These are phyloP conservation scores for Cornus kousa DNA, from an alignment of 148 eudicot genomes.

Conservation along the genomic window DNA sequence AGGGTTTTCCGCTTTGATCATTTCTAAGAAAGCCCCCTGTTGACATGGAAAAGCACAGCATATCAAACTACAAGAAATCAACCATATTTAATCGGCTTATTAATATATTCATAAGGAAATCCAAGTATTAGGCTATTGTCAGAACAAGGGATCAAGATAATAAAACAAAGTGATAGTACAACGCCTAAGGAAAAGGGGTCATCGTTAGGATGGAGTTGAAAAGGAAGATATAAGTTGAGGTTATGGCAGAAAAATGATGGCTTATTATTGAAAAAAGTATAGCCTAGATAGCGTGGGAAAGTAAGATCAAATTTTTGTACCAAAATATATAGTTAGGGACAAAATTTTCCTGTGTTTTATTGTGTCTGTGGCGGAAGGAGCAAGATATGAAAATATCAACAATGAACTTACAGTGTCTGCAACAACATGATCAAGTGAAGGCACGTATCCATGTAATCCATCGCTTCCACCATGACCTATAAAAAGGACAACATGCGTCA, in stretches of 20 bases:
- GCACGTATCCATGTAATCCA: conserved; percentile 94
- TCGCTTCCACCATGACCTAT: conserved; percentile 98
- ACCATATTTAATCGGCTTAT: neutral
- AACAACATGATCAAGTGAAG: conserved; percentile 89
- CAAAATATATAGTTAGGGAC: neutral
- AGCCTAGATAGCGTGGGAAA: neutral
- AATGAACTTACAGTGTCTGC: conserved; percentile 70
- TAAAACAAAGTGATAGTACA: neutral
- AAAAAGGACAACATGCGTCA: neutral
- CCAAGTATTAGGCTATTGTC: conserved; percentile 3
- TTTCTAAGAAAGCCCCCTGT: conserved; percentile 75
- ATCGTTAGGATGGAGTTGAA: neutral
- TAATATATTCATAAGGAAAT: conserved; percentile 4
- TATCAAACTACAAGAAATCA: conserved; percentile 7
- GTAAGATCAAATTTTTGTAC: neutral
- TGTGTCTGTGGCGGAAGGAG: neutral
- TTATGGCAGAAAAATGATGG: neutral
- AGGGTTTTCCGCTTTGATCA: conserved; percentile 62
- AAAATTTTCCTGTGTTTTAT: neutral
- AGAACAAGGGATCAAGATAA: conserved; percentile 6
- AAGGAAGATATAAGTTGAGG: neutral
- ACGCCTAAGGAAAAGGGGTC: neutral
- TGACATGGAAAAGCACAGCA: conserved; percentile 2
- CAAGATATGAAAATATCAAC: neutral
- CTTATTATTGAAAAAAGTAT: neutral